Base-by-base conservation (phyloP, 768 basidiomycete species). In the Leccinum sublutescens region DNA sequence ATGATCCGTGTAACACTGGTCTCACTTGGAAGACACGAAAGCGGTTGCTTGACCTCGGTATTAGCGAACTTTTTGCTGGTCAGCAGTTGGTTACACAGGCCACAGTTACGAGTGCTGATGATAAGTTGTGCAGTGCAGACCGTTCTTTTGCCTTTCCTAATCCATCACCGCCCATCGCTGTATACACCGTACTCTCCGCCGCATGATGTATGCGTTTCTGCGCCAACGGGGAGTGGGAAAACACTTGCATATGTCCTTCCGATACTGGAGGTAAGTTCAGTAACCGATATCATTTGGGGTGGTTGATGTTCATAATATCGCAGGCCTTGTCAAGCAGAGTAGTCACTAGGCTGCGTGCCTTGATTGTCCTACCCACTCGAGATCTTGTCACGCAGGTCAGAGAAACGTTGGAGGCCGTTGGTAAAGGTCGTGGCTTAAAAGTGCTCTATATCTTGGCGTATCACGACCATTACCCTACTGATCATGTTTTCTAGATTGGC, bases 191-290 rank as follows among this genome's bases (percentile, higher is more conserved):
- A 83, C 64, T 70, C 81, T 57, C 80, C 84, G 36, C 86, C 86
- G 27, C 80, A 80, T 27, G 97, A 99, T 74, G 81, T 95, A 12
- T 95, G 95, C 64, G 91, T 96, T 12, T 97, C 94, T 8, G 97
- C 97, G 1, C 97, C 97, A 0, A 99, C 97, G 0, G 97, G 97
- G 23, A 97, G 95, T 65, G 97, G 97, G 0, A 99, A 99, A 74
- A 99, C 96, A 0, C 80, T 99, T 29, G 91, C 93, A n/a, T 99
- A 99, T 75, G 91, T 88, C 1, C 76, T 98, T 34, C 97, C 97
- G 1, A 90, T 98, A 56, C 80, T 97, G 31, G 93, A 97, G 81
- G 93, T 89, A 58, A 58, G 75, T 55, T 33, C 14, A 40, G 23
- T 36, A 1, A 43, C 31, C 23, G 14, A 31, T 27, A 10, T 17